Percentiles rank a stretch among this genome's conserved stretches.
Conservation (phyloP, 164 flowering plant species). For the Magnolia changhungtana region DNA sequence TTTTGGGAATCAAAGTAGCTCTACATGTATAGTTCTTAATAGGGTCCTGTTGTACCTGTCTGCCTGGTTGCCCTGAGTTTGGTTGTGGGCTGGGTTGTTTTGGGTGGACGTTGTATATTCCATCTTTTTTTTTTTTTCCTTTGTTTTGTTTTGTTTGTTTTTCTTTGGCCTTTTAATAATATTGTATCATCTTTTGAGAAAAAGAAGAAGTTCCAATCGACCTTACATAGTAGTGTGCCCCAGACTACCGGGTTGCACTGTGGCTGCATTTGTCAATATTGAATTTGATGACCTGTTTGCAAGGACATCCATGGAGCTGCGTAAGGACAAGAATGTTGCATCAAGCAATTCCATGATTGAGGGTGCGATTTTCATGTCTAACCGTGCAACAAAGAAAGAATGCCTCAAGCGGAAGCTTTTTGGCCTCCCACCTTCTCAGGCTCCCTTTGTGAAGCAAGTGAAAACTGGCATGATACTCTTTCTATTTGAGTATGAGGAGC, state of each 20-base stretch:
- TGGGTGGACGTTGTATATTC: no score
- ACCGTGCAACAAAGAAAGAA: slow-evolving; percentile 46
- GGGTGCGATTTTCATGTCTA: slow-evolving; percentile 83
- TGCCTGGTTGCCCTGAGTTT: no score
- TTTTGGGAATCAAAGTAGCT: no score
- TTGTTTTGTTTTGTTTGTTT: no score
- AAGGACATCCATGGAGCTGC: slow-evolving; percentile 27
- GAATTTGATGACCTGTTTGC: slow-evolving; percentile 11
- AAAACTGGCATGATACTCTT: slow-evolving; percentile 69
- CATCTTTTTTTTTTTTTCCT: no score
- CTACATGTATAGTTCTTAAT: no score
- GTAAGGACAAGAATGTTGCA: slow-evolving; percentile 11
- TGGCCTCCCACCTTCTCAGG: slow-evolving; percentile 48
- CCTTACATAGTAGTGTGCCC: neutral
- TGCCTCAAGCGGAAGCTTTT: slow-evolving; percentile 46
- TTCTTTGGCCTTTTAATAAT: no score
- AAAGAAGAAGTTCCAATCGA: neutral
- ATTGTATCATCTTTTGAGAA: no score
- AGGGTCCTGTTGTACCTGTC: no score
- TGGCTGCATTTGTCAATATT: neutral
- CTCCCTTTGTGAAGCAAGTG: slow-evolving; percentile 47
- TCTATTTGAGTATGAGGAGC: slow-evolving; percentile 61
- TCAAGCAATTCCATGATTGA: slow-evolving; percentile 24
- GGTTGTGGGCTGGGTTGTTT: no score
- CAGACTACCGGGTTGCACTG: neutral